Evolutionary conservation across 257 asterid species (phyloP).

Genomic region (Echites panduratus): DNA sequence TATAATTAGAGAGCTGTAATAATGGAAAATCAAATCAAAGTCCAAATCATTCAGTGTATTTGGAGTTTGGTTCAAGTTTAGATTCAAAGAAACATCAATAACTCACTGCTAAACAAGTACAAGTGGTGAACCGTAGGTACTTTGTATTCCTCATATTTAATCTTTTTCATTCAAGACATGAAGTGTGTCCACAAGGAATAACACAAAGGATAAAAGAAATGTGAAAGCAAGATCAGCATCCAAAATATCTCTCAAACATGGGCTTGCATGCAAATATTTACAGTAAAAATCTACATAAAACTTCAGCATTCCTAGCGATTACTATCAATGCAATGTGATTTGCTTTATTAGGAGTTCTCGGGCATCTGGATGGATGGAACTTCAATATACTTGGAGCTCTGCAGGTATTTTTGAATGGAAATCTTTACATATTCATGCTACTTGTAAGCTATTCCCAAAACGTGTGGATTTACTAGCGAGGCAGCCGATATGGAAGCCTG

Average conservation of each 20-base stretch:
- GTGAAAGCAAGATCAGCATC: background rate
- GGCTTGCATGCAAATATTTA: background rate
- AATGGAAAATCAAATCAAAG: background rate
- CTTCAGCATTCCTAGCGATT: background rate
- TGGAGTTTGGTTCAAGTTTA: background rate
- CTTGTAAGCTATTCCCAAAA: slow-evolving; percentile 62
- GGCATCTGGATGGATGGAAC: background rate
- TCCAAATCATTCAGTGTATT: background rate
- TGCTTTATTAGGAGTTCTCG: background rate
- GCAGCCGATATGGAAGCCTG: slow-evolving; percentile 48
- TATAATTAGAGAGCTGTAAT: background rate
- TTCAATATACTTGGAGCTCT: background rate
- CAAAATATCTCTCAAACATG: background rate
- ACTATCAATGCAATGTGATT: background rate
- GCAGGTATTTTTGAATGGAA: background rate
- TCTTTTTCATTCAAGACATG: background rate
- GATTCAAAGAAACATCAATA: background rate
- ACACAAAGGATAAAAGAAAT: background rate
- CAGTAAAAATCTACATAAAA: background rate
- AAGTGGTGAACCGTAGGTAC: background rate
- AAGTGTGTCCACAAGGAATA: background rate
- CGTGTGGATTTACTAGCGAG: slow-evolving; percentile 55
- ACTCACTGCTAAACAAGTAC: background rate
- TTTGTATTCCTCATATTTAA: too few species aligned
- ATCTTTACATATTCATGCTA: slow-evolving; percentile 15